Percentiles rank a stretch among this genome's conserved stretches.
These are phyloP conservation scores for Sporisorium reilianum DNA, from an alignment of 1,284 basidiomycete species.

Conservation along the genomic window DNA sequence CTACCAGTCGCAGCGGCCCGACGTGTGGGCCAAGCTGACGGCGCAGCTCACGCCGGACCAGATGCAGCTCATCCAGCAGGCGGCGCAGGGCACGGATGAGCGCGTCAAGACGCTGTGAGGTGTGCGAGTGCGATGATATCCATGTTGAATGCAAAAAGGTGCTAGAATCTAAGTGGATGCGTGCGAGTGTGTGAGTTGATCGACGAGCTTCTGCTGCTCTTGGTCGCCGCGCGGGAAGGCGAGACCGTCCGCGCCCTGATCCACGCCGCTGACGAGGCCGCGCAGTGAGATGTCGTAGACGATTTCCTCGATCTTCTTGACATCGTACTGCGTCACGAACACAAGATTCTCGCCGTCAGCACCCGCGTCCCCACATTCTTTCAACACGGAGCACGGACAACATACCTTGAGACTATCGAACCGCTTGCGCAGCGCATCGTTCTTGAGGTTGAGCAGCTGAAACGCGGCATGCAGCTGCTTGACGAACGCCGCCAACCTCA, in stretches of 20 bases:
- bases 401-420: conserved; percentile 67
- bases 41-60: conserved; percentile 44
- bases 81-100: conserved; percentile 36
- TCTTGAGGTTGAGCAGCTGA: conserved; percentile 67
- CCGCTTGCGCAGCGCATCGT: conserved; percentile 63
- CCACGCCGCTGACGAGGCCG: conserved; percentile 32
- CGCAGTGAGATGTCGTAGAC: conserved; percentile 66
- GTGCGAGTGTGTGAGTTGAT: background rate
- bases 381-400: background rate
- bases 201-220: conserved; percentile 9
- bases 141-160: too few relatives aligned
- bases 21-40: conserved; percentile 44
- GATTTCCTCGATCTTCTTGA: conserved; percentile 68
- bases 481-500: conserved; percentile 58
- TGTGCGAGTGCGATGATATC: background rate
- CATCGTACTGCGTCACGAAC: conserved; percentile 57
- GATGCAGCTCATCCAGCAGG: conserved; percentile 44
- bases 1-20: conserved; percentile 46
- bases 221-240: conserved; percentile 14
- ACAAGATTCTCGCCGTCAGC: background rate
- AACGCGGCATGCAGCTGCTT: conserved; percentile 67
- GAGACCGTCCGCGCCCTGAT: conserved; percentile 16
- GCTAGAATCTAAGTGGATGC: background rate
- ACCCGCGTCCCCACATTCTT: background rate
- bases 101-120: conserved; percentile 38